A percentile compares a stretch with the other conserved stretches of the same genome.
Evolutionary conservation across 805 yeast species (phyloP).

Genomic region (Ogataea sp.): DNA sequence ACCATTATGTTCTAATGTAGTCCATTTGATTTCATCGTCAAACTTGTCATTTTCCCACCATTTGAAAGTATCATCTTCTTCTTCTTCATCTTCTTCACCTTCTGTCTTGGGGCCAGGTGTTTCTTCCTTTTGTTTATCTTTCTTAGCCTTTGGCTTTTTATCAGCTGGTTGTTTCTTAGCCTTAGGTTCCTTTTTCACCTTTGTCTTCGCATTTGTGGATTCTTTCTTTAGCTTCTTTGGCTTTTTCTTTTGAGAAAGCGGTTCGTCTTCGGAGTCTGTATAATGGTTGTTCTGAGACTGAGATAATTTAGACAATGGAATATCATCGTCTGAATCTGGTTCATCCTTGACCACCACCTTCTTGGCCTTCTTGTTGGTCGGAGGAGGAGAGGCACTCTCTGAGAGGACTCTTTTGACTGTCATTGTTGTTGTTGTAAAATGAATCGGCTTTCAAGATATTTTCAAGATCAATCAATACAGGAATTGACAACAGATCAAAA

Average conservation of each 20-base stretch:
- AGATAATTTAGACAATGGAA: neutral
- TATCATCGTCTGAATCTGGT: neutral
- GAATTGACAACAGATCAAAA: no score
- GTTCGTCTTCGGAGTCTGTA: neutral
- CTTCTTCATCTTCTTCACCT: constrained; percentile 31
- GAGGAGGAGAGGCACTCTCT: no score
- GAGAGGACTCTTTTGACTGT: no score
- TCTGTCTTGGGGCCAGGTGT: constrained; percentile 10
- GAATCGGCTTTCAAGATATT: no score
- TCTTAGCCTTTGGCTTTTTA: constrained; percentile 5
- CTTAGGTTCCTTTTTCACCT: constrained; percentile 1
- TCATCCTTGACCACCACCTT: neutral
- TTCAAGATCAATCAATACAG: no score
- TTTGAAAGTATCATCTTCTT: constrained; percentile 55
- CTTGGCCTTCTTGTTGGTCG: no score
- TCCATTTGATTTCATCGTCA: constrained; percentile 81
- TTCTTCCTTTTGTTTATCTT: constrained; percentile 10
- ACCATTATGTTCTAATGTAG: constrained; percentile 77
- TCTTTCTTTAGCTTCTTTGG: no score
- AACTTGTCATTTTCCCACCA: constrained; percentile 80
- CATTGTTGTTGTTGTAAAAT: no score
- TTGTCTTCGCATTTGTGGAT: no score
- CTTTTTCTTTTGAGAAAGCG: neutral
- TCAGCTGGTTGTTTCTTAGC: constrained; percentile 5
- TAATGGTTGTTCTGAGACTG: neutral